phyloP scores from a whole-genome alignment of 306 rosid species.

The Corylus avellana region DNA sequence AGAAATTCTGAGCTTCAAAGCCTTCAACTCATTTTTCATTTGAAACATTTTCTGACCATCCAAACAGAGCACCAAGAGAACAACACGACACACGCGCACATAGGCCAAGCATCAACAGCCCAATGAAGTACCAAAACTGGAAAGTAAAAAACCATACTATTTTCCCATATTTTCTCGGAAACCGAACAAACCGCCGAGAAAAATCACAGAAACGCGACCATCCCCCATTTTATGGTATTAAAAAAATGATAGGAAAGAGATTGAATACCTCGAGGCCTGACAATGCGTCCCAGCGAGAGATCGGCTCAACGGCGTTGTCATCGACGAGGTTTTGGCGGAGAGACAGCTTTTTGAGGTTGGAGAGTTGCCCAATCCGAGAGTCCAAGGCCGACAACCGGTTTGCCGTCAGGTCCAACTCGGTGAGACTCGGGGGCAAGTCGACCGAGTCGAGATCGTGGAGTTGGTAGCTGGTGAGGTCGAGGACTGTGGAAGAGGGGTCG shows the following conservation, averaged over 20 bases:
- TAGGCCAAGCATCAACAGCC: background rate
- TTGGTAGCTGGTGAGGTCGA: conserved; percentile 81
- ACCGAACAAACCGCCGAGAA: background rate
- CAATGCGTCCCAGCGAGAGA: conserved; percentile 66
- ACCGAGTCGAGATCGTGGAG: conserved; percentile 81
- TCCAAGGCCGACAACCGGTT: conserved; percentile 79
- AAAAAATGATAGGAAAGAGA: background rate
- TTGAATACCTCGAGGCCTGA: conserved; percentile 63
- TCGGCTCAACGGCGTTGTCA: conserved; percentile 58
- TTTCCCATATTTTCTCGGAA: background rate
- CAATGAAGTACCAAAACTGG: background rate
- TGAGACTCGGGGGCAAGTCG: conserved; percentile 63
- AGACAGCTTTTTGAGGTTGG: conserved; percentile 75
- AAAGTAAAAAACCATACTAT: background rate
- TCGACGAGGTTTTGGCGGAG: conserved; percentile 81
- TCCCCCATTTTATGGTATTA: background rate
- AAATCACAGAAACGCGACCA: background rate
- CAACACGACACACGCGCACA: background rate
- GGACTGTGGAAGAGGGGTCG: conserved; percentile 58
- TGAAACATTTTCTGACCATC: background rate
- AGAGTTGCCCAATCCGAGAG: conserved; percentile 69
- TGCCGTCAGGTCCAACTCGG: conserved; percentile 86
- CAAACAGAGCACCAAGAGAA: conserved; percentile 5
- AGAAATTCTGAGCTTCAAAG: background rate
- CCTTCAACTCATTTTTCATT: background rate